Conservation (phyloP, 768 basidiomycete genomes). For the Suillus ampliporus region DNA sequence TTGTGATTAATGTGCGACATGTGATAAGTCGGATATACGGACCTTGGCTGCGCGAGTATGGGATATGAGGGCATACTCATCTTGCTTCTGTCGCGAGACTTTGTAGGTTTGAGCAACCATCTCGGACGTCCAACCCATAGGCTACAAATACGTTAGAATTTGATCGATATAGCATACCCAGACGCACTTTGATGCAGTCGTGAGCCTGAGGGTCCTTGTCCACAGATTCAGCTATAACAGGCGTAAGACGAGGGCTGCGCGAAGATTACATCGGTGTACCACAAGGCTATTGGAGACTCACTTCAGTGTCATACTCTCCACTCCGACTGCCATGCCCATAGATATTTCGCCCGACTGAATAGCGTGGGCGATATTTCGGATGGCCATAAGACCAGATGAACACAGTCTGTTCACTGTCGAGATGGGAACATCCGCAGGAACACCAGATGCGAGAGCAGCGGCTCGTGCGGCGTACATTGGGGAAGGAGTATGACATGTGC, state of each 20-base stretch:
- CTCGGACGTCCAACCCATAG: constrained; percentile 96
- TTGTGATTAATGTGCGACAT: constrained; percentile 9
- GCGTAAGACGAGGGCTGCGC: constrained; percentile 73
- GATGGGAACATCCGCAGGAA: constrained; percentile 86
- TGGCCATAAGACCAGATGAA: constrained; percentile 93
- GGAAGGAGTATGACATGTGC: constrained; percentile 83
- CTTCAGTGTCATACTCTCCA: constrained; percentile 87
- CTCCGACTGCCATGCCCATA: constrained; percentile 84
- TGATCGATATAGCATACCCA: background rate
- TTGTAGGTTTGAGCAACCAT: constrained; percentile 84
- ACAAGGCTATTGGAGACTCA: constrained; percentile 36
- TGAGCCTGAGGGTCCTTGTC: constrained; percentile 65
- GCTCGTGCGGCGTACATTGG: constrained; percentile 85
- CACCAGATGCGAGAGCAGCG: constrained; percentile 86
- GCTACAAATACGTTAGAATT: constrained; percentile 45
- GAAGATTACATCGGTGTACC: constrained; percentile 4
- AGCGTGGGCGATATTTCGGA: constrained; percentile 86
- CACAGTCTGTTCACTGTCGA: constrained; percentile 93
- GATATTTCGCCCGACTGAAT: constrained; percentile 85
- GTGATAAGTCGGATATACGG: constrained; percentile 6
- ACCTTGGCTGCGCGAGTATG: constrained; percentile 81
- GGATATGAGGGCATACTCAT: constrained; percentile 87
- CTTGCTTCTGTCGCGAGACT: constrained; percentile 83
- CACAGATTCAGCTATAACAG: constrained; percentile 64
- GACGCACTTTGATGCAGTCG: constrained; percentile 72